These are phyloP conservation scores for Phoma sp. DNA, from an alignment of 2,329 filamentous ascomycete species.

Conservation along the genomic window DNA sequence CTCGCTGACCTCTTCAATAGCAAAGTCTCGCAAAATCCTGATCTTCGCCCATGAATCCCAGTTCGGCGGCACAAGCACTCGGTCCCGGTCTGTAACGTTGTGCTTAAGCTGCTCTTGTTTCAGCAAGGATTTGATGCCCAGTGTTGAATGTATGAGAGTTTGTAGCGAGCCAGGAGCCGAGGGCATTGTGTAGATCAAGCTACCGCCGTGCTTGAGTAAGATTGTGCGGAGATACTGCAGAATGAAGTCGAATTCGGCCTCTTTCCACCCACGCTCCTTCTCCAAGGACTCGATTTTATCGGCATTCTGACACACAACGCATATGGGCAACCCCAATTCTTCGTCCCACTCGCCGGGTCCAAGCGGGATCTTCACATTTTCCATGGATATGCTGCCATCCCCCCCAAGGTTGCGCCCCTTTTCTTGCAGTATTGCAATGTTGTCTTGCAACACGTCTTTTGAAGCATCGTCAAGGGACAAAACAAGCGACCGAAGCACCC, in stretches of 20 bases:
- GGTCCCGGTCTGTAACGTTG: conserved; percentile 91
- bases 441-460: conserved; percentile 84
- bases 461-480: conserved; percentile 75
- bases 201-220: conserved; percentile 75
- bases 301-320: conserved; percentile 94
- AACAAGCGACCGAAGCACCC: conserved; percentile 78
- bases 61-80: conserved; percentile 91
- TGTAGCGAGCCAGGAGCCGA: conserved; percentile 74
- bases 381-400: conserved; percentile 37
- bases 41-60: conserved; percentile 99
- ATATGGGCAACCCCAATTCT: conserved; percentile 82
- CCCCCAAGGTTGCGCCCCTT: conserved; percentile 37
- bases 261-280: conserved; percentile 89
- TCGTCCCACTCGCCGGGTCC: conserved; percentile 95
- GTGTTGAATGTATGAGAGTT: conserved; percentile 79
- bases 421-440: conserved; percentile 80
- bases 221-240: conserved; percentile 91
- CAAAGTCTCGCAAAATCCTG: conserved; percentile 85
- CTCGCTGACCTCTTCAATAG: conserved; percentile 83
- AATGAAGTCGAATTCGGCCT: conserved; percentile 95
- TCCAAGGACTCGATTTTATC: conserved; percentile 91
- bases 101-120: conserved; percentile 56
- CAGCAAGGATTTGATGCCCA: conserved; percentile 83
- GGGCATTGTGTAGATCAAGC: conserved; percentile 55
- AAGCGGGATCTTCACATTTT: conserved; percentile 67